A percentile compares a stretch with the other conserved stretches of the same genome.
Evolutionary conservation across 331 rosid species (phyloP).

Genomic region (Erythrophleum ivorense): DNA sequence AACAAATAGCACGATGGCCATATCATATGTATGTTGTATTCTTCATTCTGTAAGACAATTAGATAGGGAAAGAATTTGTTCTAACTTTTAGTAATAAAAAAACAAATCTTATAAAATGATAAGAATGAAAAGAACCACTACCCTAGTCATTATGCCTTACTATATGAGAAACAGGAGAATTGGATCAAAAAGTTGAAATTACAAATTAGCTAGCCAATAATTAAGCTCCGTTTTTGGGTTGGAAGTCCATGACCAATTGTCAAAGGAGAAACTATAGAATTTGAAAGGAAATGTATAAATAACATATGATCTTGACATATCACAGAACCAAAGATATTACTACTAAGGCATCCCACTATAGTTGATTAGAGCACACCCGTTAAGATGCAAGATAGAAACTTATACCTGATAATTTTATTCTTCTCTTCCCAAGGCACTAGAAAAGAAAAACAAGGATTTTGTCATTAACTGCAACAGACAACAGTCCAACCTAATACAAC

Average conservation of each 20-base stretch:
- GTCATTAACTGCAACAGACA: neutral
- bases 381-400: neutral
- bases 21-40: neutral
- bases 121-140: neutral
- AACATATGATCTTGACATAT: neutral
- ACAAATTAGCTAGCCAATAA: neutral
- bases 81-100: neutral
- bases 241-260: neutral
- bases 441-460: conserved; percentile 1
- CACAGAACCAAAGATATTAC: neutral
- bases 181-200: neutral
- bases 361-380: neutral
- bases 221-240: neutral
- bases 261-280: neutral
- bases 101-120: neutral
- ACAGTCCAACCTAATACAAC: neutral
- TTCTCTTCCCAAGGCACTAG: neutral
- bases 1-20: conserved; percentile 1
- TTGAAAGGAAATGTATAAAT: neutral
- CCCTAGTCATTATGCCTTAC: neutral
- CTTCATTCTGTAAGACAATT: neutral
- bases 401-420: neutral
- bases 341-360: neutral
- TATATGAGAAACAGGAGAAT: neutral
- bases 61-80: neutral